Evolutionary conservation across 768 basidiomycete species (phyloP), one percentile per base, ranked within the genome.

Genomic region (Collybiopsis luxurians): DNA sequence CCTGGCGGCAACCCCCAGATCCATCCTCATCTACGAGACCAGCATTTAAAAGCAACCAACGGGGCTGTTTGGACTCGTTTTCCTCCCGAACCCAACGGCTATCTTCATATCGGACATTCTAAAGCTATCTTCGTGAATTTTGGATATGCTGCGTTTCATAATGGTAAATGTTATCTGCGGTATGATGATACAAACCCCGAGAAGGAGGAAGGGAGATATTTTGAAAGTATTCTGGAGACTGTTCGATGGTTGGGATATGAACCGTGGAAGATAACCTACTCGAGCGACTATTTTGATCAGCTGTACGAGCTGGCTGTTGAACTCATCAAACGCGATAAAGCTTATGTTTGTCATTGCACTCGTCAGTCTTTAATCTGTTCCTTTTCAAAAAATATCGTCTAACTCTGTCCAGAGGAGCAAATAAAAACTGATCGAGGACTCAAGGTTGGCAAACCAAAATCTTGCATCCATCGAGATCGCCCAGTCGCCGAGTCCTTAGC

Each of bases 111-210:
- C 62, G 96, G 96, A 2, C 97, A 99, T 67, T 98, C 95, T 49
- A 99, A 99, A 68, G 96, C 97, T 2, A 98, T 99, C 66, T 96
- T 97, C 65, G 87, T 98, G 59, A 91, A 95, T 71, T 99, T 98
- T 69, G 97, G 97, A n/a, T 99, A 93, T 68, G 97, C 97, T 31
- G 93, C 94, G 13, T 85, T 95, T 69, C 81, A 97, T 67, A 84
- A 84, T n/a, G 97, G 97, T 36, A 85, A 89, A 65, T 92, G 91
- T 60, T 98, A 97, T 70, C 79, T 99, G 42, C 86, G 97, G 55
- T 99, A 92, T 65, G 97, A 99, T 68, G 97, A 99, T 71, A 99
- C 97, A 30, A 99, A 99, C 70, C 97, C 97, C 0, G 95, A 97
- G 73, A 94, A 94, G 57, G 97, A 99, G 70, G 97, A 99, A 74